phyloP scores from a whole-genome alignment of 768 basidiomycete species.

The Suillus spraguei region DNA sequence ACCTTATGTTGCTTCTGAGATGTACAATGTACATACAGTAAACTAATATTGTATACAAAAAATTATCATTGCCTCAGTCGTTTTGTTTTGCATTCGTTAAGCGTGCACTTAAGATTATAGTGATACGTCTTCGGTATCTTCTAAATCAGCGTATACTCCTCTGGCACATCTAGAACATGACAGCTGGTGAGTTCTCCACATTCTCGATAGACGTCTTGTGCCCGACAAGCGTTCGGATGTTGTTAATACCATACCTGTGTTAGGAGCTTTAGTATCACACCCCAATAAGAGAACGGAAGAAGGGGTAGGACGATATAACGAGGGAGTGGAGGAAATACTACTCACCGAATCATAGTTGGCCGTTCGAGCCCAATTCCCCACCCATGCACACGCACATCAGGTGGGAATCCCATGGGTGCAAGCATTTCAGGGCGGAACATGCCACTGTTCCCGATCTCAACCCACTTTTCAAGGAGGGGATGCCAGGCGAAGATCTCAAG shows the following conservation, averaged over 20 bases:
- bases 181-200: slow-evolving; percentile 88
- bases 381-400: slow-evolving; percentile 94
- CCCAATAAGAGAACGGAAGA: background rate
- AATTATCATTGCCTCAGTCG: background rate
- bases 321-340: slow-evolving; percentile 9
- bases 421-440: slow-evolving; percentile 99
- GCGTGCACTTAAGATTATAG: slow-evolving; percentile 1
- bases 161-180: slow-evolving; percentile 66
- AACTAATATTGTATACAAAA: slow-evolving; percentile 2
- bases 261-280: slow-evolving; percentile 8
- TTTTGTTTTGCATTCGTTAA: background rate
- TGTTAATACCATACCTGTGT: slow-evolving; percentile 90
- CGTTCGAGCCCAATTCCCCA: slow-evolving; percentile 96
- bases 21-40: background rate
- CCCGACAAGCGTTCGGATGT: slow-evolving; percentile 94
- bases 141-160: background rate
- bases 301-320: background rate
- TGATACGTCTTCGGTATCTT: slow-evolving; percentile 13
- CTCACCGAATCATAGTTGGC: slow-evolving; percentile 98
- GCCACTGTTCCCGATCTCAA: slow-evolving; percentile 98
- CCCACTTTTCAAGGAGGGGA: slow-evolving; percentile 90
- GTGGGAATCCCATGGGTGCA: slow-evolving; percentile 97
- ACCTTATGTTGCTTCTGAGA: slow-evolving; percentile 1
- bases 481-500: slow-evolving; percentile 99
- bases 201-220: slow-evolving; percentile 94